These are phyloP conservation scores for Oryza glumipatula DNA, from an alignment of 176 grass and related monocot genomes.

Conservation along the genomic window DNA sequence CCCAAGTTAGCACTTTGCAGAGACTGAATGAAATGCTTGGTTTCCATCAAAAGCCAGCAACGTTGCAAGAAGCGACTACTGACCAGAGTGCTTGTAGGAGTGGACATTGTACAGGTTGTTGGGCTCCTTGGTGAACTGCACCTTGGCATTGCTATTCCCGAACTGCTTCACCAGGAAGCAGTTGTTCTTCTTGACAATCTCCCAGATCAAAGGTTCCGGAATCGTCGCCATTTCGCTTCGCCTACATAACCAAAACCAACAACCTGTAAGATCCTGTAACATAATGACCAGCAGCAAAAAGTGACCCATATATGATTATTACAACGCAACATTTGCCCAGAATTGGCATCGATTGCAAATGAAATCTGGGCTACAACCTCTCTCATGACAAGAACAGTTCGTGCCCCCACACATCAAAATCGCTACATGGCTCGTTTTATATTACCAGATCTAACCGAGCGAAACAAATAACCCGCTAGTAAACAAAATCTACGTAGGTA, in stretches of 20 bases:
- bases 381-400: background rate
- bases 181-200: slow-evolving; percentile 97
- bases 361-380: background rate
- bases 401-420: background rate
- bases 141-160: slow-evolving; percentile 78
- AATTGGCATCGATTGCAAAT: background rate
- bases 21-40: background rate
- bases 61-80: background rate
- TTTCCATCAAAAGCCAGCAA: background rate
- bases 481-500: background rate
- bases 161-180: slow-evolving; percentile 87
- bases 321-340: background rate
- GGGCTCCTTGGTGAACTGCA: slow-evolving; percentile 94
- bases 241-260: slow-evolving; percentile 13
- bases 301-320: background rate
- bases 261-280: background rate
- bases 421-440: background rate
- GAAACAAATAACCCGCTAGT: background rate
- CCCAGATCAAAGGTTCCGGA: slow-evolving; percentile 81
- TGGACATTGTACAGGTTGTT: slow-evolving; percentile 93
- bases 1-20: background rate
- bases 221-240: slow-evolving; percentile 63
- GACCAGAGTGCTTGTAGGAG: slow-evolving; percentile 93
- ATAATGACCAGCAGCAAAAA: background rate
- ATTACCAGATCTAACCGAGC: background rate